phyloP scores from a whole-genome alignment of 2,329 filamentous ascomycete species.

The Leptodontidium sp. region DNA sequence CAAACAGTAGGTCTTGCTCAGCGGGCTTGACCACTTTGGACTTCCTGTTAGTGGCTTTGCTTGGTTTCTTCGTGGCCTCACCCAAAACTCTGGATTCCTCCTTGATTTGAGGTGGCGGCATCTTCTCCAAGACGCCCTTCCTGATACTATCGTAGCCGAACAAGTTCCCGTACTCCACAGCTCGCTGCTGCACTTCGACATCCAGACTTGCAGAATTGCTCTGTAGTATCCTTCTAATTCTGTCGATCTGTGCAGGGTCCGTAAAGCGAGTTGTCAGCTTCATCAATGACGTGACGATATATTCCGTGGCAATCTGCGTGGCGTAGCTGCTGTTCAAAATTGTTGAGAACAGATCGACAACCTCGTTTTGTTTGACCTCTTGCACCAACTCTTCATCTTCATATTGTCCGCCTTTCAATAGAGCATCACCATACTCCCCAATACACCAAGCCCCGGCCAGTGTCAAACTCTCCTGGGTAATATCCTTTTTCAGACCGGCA shows the following conservation, averaged over 20 bases:
- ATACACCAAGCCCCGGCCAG: constrained; percentile 97
- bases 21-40: constrained; percentile 82
- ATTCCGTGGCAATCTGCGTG: constrained; percentile 90
- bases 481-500: constrained; percentile 88
- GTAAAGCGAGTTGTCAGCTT: constrained; percentile 91
- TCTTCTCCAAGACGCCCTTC: constrained; percentile 91
- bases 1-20: constrained; percentile 89
- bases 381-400: constrained; percentile 91
- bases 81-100: constrained; percentile 93
- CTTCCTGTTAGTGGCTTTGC: constrained; percentile 75
- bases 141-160: constrained; percentile 90
- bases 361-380: constrained; percentile 83
- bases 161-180: constrained; percentile 95
- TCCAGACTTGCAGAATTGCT: constrained; percentile 86
- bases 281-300: constrained; percentile 93
- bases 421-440: constrained; percentile 91
- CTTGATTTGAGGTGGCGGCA: constrained; percentile 96
- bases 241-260: constrained; percentile 85
- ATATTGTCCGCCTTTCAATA: constrained; percentile 89
- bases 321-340: constrained; percentile 96
- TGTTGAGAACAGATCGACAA: constrained; percentile 90
- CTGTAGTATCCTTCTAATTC: constrained; percentile 80
- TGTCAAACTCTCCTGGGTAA: constrained; percentile 95
- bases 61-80: constrained; percentile 74
- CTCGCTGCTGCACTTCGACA: constrained; percentile 94